Conservation (phyloP, 1,139 yeast species). For the Yamadazyma buinensis region DNA sequence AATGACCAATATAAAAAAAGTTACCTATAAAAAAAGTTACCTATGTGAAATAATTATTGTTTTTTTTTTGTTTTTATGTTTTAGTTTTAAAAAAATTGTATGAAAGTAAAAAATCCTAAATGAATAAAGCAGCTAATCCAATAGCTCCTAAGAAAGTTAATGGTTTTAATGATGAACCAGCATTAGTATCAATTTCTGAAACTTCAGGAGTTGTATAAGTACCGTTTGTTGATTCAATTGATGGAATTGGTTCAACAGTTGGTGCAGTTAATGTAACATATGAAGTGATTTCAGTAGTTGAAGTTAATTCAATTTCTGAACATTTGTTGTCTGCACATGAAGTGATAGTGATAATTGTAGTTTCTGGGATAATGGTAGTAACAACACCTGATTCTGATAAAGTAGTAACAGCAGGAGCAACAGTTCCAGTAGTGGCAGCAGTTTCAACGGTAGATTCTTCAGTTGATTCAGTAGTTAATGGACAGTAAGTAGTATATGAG, state of each 20-base stretch:
- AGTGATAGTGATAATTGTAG: constrained; percentile 34
- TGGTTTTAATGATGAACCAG: constrained; percentile 6
- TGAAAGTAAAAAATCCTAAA: no score
- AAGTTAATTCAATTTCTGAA: constrained; percentile 17
- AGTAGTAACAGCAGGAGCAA: constrained; percentile 5
- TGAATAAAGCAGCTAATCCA: constrained; percentile 4
- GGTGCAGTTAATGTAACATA: constrained; percentile 4
- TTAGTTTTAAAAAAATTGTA: no score
- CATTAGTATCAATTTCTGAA: constrained; percentile 2
- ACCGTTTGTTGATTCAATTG: constrained; percentile 2
- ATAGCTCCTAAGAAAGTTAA: constrained; percentile 5
- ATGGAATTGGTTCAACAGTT: constrained; percentile 1
- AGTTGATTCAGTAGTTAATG: constrained; percentile 14
- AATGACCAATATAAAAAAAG: no score
- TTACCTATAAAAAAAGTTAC: no score
- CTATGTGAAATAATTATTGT: background rate
- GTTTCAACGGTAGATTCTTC: background rate
- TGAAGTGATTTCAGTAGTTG: constrained; percentile 5
- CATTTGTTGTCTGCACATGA: constrained; percentile 37
- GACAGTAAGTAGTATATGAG: constrained; percentile 32
- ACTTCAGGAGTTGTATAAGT: constrained; percentile 1
- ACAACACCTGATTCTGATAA: constrained; percentile 4
- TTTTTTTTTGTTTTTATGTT: no score
- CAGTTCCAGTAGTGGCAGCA: constrained; percentile 2
- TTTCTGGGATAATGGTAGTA: constrained; percentile 11